phyloP scores from a whole-genome alignment of 441 rosid genomes.

The Metrosideros polymorpha region DNA sequence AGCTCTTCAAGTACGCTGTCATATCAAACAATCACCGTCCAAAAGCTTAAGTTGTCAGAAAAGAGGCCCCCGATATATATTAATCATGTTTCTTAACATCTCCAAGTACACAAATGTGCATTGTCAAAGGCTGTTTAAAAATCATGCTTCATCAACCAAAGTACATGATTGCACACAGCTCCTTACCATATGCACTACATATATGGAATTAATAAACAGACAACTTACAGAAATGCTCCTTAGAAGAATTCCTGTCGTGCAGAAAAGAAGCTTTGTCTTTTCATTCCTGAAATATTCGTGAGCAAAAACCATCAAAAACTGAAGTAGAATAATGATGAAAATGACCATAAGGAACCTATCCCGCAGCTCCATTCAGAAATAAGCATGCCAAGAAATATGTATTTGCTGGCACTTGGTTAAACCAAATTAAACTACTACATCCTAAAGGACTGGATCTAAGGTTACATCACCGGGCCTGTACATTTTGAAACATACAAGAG shows the following conservation, averaged over 20 bases:
- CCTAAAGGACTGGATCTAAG: background rate
- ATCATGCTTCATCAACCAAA: background rate
- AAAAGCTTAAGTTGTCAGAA: background rate
- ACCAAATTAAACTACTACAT: background rate
- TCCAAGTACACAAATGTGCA: background rate
- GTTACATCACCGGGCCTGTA: background rate
- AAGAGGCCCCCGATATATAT: background rate
- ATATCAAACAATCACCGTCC: background rate
- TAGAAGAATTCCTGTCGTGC: constrained; percentile 91
- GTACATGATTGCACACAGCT: background rate
- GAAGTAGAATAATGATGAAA: background rate
- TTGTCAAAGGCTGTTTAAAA: background rate
- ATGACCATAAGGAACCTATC: background rate
- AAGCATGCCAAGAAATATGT: background rate
- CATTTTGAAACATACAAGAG: background rate
- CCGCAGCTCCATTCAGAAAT: background rate
- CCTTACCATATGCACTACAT: background rate
- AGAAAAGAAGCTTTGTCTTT: constrained; percentile 85
- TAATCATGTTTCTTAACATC: background rate
- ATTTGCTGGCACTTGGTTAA: background rate
- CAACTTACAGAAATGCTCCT: constrained; percentile 72
- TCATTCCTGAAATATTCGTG: constrained; percentile 54
- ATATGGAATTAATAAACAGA: background rate
- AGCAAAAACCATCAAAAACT: background rate
- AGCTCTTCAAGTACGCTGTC: background rate